These are phyloP conservation scores for Lagenidium sp. DNA, from an alignment of 352 stramenopile species.

Conservation along the genomic window DNA sequence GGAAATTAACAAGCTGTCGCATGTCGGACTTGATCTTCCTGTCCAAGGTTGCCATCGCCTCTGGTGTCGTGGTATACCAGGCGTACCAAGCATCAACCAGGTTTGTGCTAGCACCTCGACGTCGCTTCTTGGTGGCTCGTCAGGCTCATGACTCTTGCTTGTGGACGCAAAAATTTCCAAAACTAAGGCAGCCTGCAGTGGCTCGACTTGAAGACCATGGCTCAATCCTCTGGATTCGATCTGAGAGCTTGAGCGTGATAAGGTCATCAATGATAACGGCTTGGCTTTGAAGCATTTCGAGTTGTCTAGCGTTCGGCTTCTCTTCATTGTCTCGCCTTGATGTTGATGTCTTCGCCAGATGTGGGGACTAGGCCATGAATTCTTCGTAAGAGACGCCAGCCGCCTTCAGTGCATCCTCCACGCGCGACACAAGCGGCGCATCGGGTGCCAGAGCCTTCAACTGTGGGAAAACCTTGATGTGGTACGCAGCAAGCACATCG, in stretches of 20 bases:
- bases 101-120: no score
- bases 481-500: neutral
- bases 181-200: neutral
- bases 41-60: neutral
- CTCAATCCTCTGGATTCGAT: neutral
- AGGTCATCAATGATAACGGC: slow-evolving; percentile 4
- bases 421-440: neutral
- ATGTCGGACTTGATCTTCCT: neutral
- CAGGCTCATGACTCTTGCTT: neutral
- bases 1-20: neutral
- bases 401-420: neutral
- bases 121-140: neutral
- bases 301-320: neutral
- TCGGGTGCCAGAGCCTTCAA: neutral
- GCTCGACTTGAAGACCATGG: neutral
- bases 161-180: neutral
- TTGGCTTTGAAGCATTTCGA: neutral
- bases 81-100: neutral
- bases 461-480: neutral
- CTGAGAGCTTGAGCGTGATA: neutral
- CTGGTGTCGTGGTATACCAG: neutral
- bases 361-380: neutral
- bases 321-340: neutral
- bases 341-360: neutral
- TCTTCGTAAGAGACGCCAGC: neutral